These are phyloP conservation scores for Aspergillus novoparasiticus DNA, from an alignment of 2,329 filamentous ascomycete species.

Conservation along the genomic window DNA sequence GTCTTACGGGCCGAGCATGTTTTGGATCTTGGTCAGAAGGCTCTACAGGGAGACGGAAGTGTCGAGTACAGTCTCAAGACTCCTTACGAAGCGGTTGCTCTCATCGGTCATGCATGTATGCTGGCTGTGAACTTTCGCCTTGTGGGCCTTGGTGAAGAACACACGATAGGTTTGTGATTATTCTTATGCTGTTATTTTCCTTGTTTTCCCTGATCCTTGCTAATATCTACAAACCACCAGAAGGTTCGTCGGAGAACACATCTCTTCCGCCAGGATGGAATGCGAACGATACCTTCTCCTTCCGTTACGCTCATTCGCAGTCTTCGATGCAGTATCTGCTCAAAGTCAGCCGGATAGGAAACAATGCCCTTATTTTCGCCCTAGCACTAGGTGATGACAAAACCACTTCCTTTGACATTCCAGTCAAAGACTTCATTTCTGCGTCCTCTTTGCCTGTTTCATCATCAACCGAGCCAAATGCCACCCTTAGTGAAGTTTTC, in stretches of 20 bases:
- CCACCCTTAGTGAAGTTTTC: constrained; percentile 62
- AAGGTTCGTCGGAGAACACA: constrained; percentile 29
- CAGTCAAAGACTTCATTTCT: constrained; percentile 73
- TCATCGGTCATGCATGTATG: constrained; percentile 85
- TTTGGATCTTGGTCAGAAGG: constrained; percentile 34
- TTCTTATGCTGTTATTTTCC: not conserved
- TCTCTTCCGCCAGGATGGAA: constrained; percentile 81
- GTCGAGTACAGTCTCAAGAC: constrained; percentile 38
- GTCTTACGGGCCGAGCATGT: constrained; percentile 31
- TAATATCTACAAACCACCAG: constrained; percentile 18
- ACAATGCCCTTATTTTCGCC: constrained; percentile 80
- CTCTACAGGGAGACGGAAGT: constrained; percentile 31
- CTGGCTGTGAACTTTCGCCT: constrained; percentile 76
- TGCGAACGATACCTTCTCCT: constrained; percentile 69
- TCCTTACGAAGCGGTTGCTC: constrained; percentile 77
- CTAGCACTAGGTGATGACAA: constrained; percentile 79
- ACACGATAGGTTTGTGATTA: constrained; percentile 61
- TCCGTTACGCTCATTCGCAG: constrained; percentile 83
- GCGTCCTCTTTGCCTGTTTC: constrained; percentile 58
- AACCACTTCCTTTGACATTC: constrained; percentile 76
- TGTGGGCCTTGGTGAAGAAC: constrained; percentile 80
- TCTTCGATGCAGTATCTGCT: constrained; percentile 83
- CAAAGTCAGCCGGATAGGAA: constrained; percentile 78
- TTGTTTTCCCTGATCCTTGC: not conserved
- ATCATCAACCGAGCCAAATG: constrained; percentile 34